These are phyloP conservation scores for grape (Vitis vinifera) DNA, from an alignment of 164 flowering plant genomes.

Conservation along the genomic window DNA sequence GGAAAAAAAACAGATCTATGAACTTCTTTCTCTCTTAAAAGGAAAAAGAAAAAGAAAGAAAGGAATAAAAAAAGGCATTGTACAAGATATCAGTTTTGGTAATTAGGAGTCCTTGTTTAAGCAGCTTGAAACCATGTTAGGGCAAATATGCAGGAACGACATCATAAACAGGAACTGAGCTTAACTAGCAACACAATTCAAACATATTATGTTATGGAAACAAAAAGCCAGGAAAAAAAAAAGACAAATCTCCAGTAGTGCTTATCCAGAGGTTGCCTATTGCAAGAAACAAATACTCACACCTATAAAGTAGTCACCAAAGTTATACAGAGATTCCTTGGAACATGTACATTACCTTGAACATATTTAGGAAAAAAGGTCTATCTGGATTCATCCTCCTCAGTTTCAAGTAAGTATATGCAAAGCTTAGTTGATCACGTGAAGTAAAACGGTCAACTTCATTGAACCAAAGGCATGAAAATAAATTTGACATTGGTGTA, in stretches of 20 bases:
- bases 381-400: conserved; percentile 72
- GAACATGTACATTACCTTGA: conserved; percentile 52
- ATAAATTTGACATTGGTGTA: conserved; percentile 92
- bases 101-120: no score
- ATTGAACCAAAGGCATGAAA: conserved; percentile 98
- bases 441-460: conserved; percentile 96
- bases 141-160: no score
- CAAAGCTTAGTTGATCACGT: conserved; percentile 96
- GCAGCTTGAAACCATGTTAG: no score
- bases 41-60: not conserved
- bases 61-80: not conserved
- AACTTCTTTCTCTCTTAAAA: not conserved
- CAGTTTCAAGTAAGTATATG: conserved; percentile 82
- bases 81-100: no score
- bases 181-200: not conserved
- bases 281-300: not conserved
- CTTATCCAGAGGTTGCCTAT: not conserved
- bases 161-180: no score
- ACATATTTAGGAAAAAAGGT: conserved; percentile 77
- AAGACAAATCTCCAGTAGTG: not conserved
- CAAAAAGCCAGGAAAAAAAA: not conserved
- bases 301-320: not conserved
- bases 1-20: no score
- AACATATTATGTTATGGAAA: not conserved
- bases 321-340: not conserved